Evolutionary conservation across 345 rosid genomes (phyloP).

Genomic region (Moricandia arvensis): DNA sequence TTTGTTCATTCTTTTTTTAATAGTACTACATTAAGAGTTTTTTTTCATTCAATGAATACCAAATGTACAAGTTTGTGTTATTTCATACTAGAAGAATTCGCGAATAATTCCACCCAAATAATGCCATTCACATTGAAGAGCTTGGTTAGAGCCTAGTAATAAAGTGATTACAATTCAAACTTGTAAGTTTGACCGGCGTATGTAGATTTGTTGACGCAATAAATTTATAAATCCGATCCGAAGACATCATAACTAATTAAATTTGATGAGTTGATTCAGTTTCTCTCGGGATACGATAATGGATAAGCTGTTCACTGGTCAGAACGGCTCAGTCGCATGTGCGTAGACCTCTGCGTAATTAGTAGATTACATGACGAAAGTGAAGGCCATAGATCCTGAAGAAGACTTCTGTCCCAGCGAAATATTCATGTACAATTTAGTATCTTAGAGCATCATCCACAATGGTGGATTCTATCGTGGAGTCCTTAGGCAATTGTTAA

Average conservation of each 20-base stretch:
- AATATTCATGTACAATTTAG: background rate
- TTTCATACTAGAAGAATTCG: background rate
- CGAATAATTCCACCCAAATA: background rate
- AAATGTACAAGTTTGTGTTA: background rate
- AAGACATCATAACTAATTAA: background rate
- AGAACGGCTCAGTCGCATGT: conserved; percentile 16
- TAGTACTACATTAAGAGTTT: background rate
- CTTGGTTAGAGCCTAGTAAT: background rate
- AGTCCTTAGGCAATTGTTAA: too few species aligned
- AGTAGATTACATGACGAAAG: background rate
- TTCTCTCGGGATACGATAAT: background rate
- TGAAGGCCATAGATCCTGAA: background rate
- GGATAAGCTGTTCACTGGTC: conserved; percentile 9
- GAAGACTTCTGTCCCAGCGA: background rate
- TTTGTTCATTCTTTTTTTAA: conserved; percentile 23
- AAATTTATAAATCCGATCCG: conserved; percentile 2
- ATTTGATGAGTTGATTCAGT: background rate
- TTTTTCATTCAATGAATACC: background rate
- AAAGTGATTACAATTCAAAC: conserved; percentile 9
- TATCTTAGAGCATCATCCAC: too few species aligned
- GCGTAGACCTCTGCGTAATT: conserved; percentile 14
- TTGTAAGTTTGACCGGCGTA: conserved; percentile 1
- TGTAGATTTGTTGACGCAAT: background rate
- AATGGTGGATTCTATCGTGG: too few species aligned
- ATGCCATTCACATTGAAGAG: background rate